Conservation (phyloP, 2,329 filamentous ascomycete species). For the Graphiopsis chlorocephala region DNA sequence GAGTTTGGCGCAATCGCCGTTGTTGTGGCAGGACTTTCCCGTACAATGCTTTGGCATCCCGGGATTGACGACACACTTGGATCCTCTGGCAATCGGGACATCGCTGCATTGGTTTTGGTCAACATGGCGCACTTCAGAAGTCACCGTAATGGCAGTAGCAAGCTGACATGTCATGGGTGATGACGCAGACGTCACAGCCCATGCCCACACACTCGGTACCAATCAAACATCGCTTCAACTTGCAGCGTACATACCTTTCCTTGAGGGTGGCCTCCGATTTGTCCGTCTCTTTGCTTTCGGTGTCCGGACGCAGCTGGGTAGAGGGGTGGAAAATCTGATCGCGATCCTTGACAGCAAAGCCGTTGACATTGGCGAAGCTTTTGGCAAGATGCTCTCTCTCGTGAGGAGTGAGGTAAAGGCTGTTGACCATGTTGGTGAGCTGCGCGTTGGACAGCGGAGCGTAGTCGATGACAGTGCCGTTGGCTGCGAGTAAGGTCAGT, state of each 20-base stretch:
- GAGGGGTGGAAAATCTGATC: constrained; percentile 3
- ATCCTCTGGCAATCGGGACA: neutral
- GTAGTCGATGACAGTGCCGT: constrained; percentile 21
- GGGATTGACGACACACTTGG: neutral
- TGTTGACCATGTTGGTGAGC: constrained; percentile 4
- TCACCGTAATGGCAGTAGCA: neutral
- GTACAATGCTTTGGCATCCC: neutral
- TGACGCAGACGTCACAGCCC: neutral
- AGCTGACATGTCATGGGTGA: neutral
- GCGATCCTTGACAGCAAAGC: neutral
- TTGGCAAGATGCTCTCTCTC: neutral
- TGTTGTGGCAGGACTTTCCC: neutral
- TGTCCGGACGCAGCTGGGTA: neutral
- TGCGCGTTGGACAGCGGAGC: constrained; percentile 20
- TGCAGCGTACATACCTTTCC: neutral
- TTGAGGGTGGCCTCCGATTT: neutral
- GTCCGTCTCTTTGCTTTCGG: neutral
- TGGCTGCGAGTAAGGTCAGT: neutral
- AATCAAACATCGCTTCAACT: neutral
- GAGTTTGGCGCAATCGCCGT: neutral
- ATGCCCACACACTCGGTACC: neutral
- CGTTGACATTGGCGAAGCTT: neutral
- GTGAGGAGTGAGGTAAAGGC: neutral
- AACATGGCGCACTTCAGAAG: neutral
- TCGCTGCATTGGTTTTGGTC: neutral